phyloP scores from a whole-genome alignment of 108 stramenopile species.

The Aureococcus anophagefferens region DNA sequence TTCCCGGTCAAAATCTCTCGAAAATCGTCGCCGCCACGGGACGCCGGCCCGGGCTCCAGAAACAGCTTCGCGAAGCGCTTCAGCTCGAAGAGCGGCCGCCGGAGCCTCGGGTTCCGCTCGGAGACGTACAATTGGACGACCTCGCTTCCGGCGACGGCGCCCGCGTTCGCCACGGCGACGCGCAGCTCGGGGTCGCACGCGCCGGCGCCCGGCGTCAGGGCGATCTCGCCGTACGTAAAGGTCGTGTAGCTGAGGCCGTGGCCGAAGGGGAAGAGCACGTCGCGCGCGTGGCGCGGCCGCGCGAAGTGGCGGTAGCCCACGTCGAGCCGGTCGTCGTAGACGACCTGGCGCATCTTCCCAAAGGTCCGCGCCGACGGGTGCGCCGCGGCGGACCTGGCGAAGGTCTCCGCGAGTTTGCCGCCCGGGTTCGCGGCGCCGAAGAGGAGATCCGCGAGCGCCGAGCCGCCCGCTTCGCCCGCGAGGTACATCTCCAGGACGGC shows the following conservation, averaged over 20 bases:
- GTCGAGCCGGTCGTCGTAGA: conserved; percentile 54
- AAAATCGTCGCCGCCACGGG: too few relatives aligned
- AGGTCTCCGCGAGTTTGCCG: conserved; percentile 49
- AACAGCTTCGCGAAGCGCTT: too few relatives aligned
- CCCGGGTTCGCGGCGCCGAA: conserved; percentile 50
- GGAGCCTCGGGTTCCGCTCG: too few relatives aligned
- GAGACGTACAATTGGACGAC: too few relatives aligned
- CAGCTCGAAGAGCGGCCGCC: too few relatives aligned
- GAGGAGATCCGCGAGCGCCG: conserved; percentile 50
- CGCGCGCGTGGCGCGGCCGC: conserved; percentile 19
- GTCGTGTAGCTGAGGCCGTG: conserved; percentile 55
- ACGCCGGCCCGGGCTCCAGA: too few relatives aligned
- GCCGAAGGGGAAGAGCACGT: conserved; percentile 59
- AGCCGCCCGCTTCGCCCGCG: conserved; percentile 52
- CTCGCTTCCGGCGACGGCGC: too few relatives aligned
- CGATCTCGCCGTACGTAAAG: conserved; percentile 44
- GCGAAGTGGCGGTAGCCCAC: conserved; percentile 64
- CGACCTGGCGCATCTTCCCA: conserved; percentile 25
- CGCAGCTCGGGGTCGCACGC: too few relatives aligned
- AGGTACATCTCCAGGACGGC: conserved; percentile 48
- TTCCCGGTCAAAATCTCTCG: too few relatives aligned
- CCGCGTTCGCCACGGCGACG: too few relatives aligned
- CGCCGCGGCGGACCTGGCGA: too few relatives aligned
- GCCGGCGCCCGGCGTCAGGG: neutral
- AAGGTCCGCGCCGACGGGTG: conserved; percentile 24